Evolutionary conservation across 768 basidiomycete species (phyloP), one percentile per base, ranked within the genome.

Genomic region (Tylopilus rubrobrunneus): DNA sequence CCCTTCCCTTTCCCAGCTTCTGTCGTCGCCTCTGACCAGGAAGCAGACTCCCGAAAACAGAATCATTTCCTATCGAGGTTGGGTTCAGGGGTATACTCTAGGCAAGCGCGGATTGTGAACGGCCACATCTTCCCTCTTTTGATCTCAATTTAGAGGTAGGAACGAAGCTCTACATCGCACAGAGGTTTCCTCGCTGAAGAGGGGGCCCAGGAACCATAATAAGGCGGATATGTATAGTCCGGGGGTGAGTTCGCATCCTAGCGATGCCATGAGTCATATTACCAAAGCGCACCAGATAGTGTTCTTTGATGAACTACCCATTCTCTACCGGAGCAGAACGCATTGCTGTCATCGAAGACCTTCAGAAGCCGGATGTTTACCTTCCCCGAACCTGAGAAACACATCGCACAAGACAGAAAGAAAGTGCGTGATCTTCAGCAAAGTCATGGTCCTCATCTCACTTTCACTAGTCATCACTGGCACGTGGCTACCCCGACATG

Each of bases 141-240:
- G 31, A 59, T 31, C 3, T n/a, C 8, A 37, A 40, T 49, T 1
- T 59, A 89, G 89, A 90, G 75, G 92, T 96, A 14, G 94, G 94
- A 50, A 98, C 94, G 1, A 82, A 83, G 50, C 69, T 97, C n/a
- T 98, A 97, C 66, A 94, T 96, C 48, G 95, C 95, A 95, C 95
- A 0, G 95, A 97, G 66, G 88, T 96, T 10, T 81, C 84, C 52
- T 84, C 81, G 1, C 71, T 79, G 45, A 80, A 74, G 60, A 78
- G 75, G 45, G 74, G 82, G 0, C 84, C 84, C 17, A 77, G 84
- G 47, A 87, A 91, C 63, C 90, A 92, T 59, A 83, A 76, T 33
- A 96, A 95, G 63, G 94, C 92, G 0, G 95, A 98, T 62, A 86
- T 98, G 80, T 98, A 95, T 66, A 93, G 92, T 68, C 80, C 95